Base-by-base conservation (phyloP, 768 basidiomycete species). In the Tricholoma matsutake region DNA sequence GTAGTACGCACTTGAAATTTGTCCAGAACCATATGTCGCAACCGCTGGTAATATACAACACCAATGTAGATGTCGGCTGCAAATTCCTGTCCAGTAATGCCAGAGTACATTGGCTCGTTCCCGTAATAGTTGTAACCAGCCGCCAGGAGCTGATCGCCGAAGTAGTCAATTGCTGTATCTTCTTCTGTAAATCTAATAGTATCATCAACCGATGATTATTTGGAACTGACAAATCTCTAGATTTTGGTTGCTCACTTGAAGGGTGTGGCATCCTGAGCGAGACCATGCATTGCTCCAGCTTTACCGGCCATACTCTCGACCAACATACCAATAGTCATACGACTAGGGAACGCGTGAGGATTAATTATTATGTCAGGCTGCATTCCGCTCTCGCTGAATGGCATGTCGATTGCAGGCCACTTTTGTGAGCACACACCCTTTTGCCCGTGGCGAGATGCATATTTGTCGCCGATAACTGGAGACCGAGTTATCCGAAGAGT, bases 261-360 rank as follows among this genome's bases (percentile, higher is more conserved):
- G 16, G 97, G 97, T 18, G 97, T 98, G 13, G 94, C 97, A 76
- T 99, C 97, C 73, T 99, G 97, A 13, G 97, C 95, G 22, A 99
- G 81, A 45, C 97, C 97, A 67, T 98, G 97, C 92, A 98, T 92
- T 7, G 96, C 91, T 60, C 97, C 97, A 1, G 97, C 91, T 75
- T 99, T 99, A n/a, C 97, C 97, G 0, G 97, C 97, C 87, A 98
- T 88, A 75, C 94, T 96, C 81, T 99, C 97, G 60, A 99, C 94
- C 72, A 99, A 88, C 97, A 99, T 99, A 61, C 97, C 97, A 68
- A 99, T 99, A 1, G 97, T 99, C 97, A 99, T 99, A 67, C 97
- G 92, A 81, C 89, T 92, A 2, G 97, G 97, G 81, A 99, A 99
- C 14, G 97, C 97, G 73, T 99, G 97, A 35, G 97, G 97, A 76